phyloP scores from a whole-genome alignment of 768 basidiomycete species.

The Solioccasus polychromus region DNA sequence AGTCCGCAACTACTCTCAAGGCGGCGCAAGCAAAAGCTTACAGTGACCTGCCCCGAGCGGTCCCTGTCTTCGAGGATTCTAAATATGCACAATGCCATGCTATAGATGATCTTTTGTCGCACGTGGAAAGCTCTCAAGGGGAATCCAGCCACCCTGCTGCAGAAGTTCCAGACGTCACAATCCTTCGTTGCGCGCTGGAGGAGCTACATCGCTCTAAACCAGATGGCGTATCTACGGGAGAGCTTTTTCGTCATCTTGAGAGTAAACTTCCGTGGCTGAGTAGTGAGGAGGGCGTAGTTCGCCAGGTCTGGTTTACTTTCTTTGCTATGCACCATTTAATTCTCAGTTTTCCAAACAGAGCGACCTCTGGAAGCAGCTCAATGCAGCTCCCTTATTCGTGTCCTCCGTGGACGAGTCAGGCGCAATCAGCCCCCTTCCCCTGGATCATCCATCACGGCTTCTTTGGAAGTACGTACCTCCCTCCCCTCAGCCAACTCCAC shows the following conservation, averaged over 20 bases:
- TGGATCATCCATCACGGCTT: slow-evolving; percentile 24
- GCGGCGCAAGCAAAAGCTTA: slow-evolving; percentile 53
- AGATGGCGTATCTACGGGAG: slow-evolving; percentile 50
- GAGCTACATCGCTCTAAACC: slow-evolving; percentile 41
- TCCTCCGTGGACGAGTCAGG: slow-evolving; percentile 27
- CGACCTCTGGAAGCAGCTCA: slow-evolving; percentile 58
- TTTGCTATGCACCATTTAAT: slow-evolving; percentile 1
- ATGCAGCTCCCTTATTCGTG: slow-evolving; percentile 49
- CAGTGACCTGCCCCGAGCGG: slow-evolving; percentile 54
- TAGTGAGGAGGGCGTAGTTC: slow-evolving; percentile 46
- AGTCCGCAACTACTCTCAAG: slow-evolving; percentile 55
- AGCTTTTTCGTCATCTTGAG: slow-evolving; percentile 58
- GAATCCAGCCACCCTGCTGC: slow-evolving; percentile 13
- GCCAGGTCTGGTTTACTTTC: slow-evolving; percentile 46
- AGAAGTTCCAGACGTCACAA: slow-evolving; percentile 47
- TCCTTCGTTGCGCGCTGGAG: slow-evolving; percentile 62
- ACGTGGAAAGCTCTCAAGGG: slow-evolving; percentile 5
- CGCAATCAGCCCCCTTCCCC: slow-evolving; percentile 1
- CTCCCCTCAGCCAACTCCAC: slow-evolving; percentile 22
- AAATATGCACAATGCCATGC: slow-evolving; percentile 44
- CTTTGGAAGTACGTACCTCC: slow-evolving; percentile 41
- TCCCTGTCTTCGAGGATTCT: slow-evolving; percentile 47
- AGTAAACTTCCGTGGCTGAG: slow-evolving; percentile 56
- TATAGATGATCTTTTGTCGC: slow-evolving; percentile 38
- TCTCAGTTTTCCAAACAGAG: slow-evolving; percentile 30